A percentile compares a stretch with the other conserved stretches of the same genome.
Conservation (phyloP, 306 rosid genomes). For the Glycyrrhiza uralensis region DNA sequence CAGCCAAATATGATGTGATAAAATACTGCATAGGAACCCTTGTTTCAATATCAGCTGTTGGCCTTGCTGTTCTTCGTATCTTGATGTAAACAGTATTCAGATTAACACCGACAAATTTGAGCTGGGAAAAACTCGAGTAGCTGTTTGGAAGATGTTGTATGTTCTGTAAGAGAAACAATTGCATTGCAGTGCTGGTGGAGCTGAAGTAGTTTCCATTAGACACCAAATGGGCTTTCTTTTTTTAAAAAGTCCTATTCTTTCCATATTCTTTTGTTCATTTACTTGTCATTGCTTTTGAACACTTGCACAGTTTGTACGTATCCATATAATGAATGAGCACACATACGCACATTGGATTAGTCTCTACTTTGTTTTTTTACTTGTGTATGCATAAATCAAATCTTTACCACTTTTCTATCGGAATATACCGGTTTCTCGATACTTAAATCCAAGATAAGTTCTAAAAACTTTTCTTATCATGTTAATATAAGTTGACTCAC, state of each 20-base stretch:
- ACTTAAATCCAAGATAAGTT: no score
- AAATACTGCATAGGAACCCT: constrained; percentile 97
- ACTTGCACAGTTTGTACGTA: constrained; percentile 19
- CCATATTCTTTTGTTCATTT: constrained; percentile 18
- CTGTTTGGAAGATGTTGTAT: constrained; percentile 33
- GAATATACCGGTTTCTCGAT: no score
- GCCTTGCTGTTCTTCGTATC: constrained; percentile 85
- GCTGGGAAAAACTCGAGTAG: neutral
- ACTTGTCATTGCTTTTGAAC: neutral
- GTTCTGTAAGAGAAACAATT: constrained; percentile 1
- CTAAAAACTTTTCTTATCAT: no score
- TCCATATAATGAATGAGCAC: neutral
- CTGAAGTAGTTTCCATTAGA: constrained; percentile 17
- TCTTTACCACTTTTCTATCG: no score
- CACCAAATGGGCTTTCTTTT: constrained; percentile 20
- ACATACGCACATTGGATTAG: neutral
- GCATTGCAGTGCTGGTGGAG: constrained; percentile 14
- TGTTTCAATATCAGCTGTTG: constrained; percentile 92
- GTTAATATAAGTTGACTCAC: neutral
- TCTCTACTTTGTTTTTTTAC: neutral
- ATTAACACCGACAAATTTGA: constrained; percentile 16
- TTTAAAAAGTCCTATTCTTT: constrained; percentile 29
- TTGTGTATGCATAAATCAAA: no score
- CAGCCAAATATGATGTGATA: constrained; percentile 93
- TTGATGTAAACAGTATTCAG: constrained; percentile 48